Conservation (phyloP, 805 yeast genomes). For the Priceomyces carsonii region DNA sequence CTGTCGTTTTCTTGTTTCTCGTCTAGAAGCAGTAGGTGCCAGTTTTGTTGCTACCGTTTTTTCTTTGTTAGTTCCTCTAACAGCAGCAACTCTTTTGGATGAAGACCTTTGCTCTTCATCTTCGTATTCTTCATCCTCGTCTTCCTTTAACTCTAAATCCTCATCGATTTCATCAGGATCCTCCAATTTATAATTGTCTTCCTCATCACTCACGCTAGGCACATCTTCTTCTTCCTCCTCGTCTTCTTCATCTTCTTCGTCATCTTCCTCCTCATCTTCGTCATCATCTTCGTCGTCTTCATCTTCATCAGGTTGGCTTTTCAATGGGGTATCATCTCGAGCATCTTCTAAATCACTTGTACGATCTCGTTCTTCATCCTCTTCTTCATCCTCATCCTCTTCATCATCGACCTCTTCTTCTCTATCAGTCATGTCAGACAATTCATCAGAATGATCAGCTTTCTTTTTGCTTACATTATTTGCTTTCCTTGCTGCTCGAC, state of each 20-base stretch:
- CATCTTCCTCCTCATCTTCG: conserved; percentile 18
- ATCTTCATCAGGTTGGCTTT: conserved; percentile 1
- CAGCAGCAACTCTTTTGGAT: conserved; percentile 6
- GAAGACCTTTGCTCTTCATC: conserved; percentile 12
- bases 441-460: conserved; percentile 10
- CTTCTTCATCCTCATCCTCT: conserved; percentile 8
- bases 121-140: conserved; percentile 18
- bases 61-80: conserved; percentile 4
- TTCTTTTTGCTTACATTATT: conserved; percentile 5
- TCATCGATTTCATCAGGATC: conserved; percentile 40
- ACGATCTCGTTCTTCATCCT: conserved; percentile 10
- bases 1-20: conserved; percentile 38
- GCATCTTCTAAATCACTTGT: conserved; percentile 15
- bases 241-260: conserved; percentile 23
- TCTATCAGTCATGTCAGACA: conserved; percentile 12
- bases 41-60: background rate
- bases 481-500: conserved; percentile 10
- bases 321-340: conserved; percentile 12
- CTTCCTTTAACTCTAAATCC: conserved; percentile 33
- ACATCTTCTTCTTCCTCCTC: conserved; percentile 25
- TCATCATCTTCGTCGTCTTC: conserved; percentile 12
- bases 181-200: conserved; percentile 30
- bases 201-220: conserved; percentile 27
- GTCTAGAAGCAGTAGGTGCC: conserved; percentile 14
- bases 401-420: conserved; percentile 8